Evolutionary conservation across 139 green algal species (phyloP).

Genomic region (Pseudopediastrum boryanum): DNA sequence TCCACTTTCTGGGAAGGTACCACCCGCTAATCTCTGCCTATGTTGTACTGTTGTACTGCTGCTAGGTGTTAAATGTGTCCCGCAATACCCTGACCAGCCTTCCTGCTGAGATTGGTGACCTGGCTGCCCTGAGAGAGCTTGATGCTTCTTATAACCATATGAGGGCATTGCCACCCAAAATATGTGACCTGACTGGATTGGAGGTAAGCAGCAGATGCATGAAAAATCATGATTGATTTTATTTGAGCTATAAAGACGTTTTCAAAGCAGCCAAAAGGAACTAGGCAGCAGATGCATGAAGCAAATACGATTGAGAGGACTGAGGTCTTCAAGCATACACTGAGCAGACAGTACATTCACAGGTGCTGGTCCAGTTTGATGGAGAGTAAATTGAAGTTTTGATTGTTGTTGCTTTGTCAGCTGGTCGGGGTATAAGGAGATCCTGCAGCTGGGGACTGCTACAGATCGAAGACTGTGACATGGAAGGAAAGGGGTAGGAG

Average conservation of each 20-base stretch:
- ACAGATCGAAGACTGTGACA: no score
- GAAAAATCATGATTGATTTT: background rate
- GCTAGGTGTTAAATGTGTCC: constrained; percentile 32
- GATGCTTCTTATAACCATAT: constrained; percentile 43
- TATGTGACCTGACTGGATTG: constrained; percentile 6
- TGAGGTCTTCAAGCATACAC: background rate
- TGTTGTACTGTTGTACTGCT: background rate
- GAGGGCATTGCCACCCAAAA: background rate
- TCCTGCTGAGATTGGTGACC: constrained; percentile 34
- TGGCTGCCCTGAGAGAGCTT: constrained; percentile 27
- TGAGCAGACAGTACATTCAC: background rate
- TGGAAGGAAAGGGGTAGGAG: no score
- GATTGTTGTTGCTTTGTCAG: no score
- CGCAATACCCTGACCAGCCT: constrained; percentile 35
- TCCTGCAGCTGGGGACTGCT: no score
- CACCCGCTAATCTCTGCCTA: background rate
- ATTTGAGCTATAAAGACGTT: background rate
- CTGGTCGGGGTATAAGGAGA: no score
- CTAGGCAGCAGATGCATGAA: no score
- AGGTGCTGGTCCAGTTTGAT: background rate
- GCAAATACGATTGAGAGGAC: background rate
- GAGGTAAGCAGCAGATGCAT: background rate
- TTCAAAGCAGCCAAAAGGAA: background rate
- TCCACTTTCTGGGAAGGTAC: background rate
- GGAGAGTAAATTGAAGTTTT: no score